A percentile compares a stretch with the other conserved stretches of the same genome.
Conservation (phyloP, 352 stramenopile species). For the Globisporangium camurandrum region DNA sequence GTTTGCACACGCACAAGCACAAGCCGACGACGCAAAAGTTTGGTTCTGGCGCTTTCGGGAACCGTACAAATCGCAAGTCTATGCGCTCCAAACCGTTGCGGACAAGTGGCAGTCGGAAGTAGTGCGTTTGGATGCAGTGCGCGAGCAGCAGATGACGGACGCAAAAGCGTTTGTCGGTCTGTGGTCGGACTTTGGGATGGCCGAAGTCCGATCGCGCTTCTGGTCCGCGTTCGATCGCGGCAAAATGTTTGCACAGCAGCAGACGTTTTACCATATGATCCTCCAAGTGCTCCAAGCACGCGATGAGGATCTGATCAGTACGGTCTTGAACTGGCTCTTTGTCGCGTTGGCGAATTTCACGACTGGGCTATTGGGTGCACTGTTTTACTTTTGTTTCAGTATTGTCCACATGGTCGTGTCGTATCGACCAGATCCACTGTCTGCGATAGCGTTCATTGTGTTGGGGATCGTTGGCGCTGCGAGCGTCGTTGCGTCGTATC, state of each 20-base stretch:
- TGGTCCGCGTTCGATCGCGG: constrained; percentile 78
- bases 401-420: constrained; percentile 77
- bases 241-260: constrained; percentile 82
- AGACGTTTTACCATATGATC: constrained; percentile 86
- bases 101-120: constrained; percentile 59
- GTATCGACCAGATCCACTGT: constrained; percentile 78
- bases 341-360: constrained; percentile 84
- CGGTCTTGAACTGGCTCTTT: constrained; percentile 80
- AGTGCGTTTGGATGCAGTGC: constrained; percentile 38
- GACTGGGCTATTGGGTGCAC: constrained; percentile 65
- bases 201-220: constrained; percentile 67
- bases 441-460: constrained; percentile 62
- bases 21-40: constrained; percentile 67
- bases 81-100: constrained; percentile 41
- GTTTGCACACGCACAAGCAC: constrained; percentile 41
- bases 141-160: constrained; percentile 73
- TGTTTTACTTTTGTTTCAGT: constrained; percentile 85
- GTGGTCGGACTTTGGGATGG: constrained; percentile 79
- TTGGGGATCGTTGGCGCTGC: constrained; percentile 64
- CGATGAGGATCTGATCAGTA: constrained; percentile 72
- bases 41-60: constrained; percentile 85
- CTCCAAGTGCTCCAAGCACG: constrained; percentile 56
- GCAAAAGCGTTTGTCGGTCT: constrained; percentile 70
- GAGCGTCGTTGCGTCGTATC: constrained; percentile 79
- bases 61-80: constrained; percentile 53